A percentile compares a stretch with the other conserved stretches of the same genome.
These are phyloP conservation scores for Auricularia cornea DNA, from an alignment of 768 basidiomycete genomes.

Conservation along the genomic window DNA sequence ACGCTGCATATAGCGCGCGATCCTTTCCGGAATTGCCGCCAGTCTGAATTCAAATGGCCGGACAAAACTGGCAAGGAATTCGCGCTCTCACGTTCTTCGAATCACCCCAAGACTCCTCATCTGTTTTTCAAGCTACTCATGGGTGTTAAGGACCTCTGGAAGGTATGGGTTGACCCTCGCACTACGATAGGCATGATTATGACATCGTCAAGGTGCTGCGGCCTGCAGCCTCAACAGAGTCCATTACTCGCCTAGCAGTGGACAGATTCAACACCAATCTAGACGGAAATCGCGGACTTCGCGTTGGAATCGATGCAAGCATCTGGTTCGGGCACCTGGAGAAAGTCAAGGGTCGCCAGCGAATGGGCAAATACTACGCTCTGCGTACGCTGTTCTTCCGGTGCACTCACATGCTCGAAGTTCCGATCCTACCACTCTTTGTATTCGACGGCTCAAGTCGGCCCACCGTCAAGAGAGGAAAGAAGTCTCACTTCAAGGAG, in stretches of 20 bases:
- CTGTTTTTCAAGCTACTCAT: not conserved
- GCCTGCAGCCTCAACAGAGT: conserved; percentile 62
- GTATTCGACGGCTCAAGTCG: conserved; percentile 87
- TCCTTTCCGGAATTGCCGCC: no score
- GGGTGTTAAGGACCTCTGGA: not conserved
- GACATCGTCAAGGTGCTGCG: conserved; percentile 44
- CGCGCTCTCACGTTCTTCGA: no score
- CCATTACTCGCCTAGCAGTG: conserved; percentile 64
- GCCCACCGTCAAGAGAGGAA: conserved; percentile 61
- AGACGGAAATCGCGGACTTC: conserved; percentile 57
- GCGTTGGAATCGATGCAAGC: conserved; percentile 80
- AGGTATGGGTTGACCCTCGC: not conserved
- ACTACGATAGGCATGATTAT: not conserved
- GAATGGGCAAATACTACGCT: conserved; percentile 72
- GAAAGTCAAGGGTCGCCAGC: not conserved
- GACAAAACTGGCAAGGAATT: no score
- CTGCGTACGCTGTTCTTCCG: conserved; percentile 80
- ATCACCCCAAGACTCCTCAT: no score
- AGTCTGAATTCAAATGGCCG: no score
- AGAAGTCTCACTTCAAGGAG: conserved; percentile 15
- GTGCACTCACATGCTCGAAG: conserved; percentile 65
- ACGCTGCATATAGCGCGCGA: no score
- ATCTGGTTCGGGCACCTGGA: conserved; percentile 53
- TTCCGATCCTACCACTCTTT: conserved; percentile 80
- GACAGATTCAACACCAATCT: conserved; percentile 68